Evolutionary conservation across 2,329 filamentous ascomycete species (phyloP).

Genomic region (Meredithiella fracta): DNA sequence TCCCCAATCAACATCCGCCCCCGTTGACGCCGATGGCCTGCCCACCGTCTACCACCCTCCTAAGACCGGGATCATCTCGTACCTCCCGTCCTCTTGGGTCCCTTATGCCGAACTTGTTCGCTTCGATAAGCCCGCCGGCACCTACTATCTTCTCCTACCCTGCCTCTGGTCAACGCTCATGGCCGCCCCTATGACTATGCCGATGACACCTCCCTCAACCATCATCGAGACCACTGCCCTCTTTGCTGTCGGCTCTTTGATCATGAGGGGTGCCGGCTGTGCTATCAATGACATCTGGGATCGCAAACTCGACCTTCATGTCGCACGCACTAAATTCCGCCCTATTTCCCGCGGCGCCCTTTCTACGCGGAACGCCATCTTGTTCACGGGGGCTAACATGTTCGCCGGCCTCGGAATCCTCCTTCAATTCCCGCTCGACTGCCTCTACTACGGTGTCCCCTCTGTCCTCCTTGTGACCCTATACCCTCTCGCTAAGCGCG

Average conservation of each 20-base stretch:
- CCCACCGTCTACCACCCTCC: conserved; percentile 45
- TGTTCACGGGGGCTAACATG: conserved; percentile 60
- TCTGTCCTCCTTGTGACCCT: conserved; percentile 55
- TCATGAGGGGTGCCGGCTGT: conserved; percentile 80
- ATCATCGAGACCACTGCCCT: conserved; percentile 49
- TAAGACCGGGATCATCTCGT: conserved; percentile 51
- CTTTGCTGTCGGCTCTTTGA: conserved; percentile 59
- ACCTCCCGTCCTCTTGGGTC: conserved; percentile 51
- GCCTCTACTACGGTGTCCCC: conserved; percentile 63
- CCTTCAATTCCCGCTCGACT: conserved; percentile 56
- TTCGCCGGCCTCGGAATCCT: conserved; percentile 57
- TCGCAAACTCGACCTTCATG: conserved; percentile 67
- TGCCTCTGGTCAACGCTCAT: conserved; percentile 72
- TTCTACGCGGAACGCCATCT: conserved; percentile 51
- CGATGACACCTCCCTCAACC: conserved; percentile 31
- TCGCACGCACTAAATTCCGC: conserved; percentile 56
- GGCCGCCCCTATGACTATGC: conserved; percentile 48
- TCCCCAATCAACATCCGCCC: neutral
- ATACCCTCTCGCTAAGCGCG: conserved; percentile 71
- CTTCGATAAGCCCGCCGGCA: conserved; percentile 65
- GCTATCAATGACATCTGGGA: conserved; percentile 88
- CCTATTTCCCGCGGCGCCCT: conserved; percentile 69
- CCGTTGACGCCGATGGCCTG: conserved; percentile 11
- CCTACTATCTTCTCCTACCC: conserved; percentile 73
- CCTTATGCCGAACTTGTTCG: conserved; percentile 73